Base-by-base conservation (phyloP, 176 grass and related monocot genomes). In the Eleusine indica region DNA sequence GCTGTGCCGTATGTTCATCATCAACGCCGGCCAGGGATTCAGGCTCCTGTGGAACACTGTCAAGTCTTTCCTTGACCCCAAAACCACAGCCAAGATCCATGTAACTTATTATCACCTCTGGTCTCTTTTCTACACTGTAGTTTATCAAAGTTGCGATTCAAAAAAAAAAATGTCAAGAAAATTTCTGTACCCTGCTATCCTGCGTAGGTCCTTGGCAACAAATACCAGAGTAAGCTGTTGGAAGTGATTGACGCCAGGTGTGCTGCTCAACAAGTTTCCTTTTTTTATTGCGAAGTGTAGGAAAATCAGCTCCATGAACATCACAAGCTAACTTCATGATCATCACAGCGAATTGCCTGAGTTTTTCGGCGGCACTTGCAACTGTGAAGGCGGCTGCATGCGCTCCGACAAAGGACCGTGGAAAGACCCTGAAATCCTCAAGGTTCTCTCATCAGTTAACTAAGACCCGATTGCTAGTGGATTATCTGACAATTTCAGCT, bases 11-110 rank as follows among this genome's bases (percentile, higher is more conserved):
- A 99, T 99, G 96, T 99, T 95, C 85, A 99, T 99, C 83, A 90
- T 99, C 80, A 99, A 99, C 19, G 96, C 96, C 15, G 96, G 93
- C 17, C 87, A 91, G 60, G 96, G 96, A 41, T 99, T 99, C 83
- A 99, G 93, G 68, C 87, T 99, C 3, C 81, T 99, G 60, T 99
- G 96, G 96, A 92, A 95, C 91, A 99, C 96, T 0, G 88, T 99
- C 66, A 99, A 99, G 86, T 92, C 93, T 9, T 98, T 98, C 80
- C 96, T 98, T 29, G 96, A 98, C 57, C 96, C 96, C 12, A 98
- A 96, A 70, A 98, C 96, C 15, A 94, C 93, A 25, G 83, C 96
- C 76, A 98, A 98, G 85, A 98, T 98, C 71, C 91, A 98, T 65
- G 96, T 98, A 98, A 78, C 13, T 17, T 13, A 39, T 51, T 18